Conservation (phyloP, 768 basidiomycete species). For the Phaeotremella fagi region DNA sequence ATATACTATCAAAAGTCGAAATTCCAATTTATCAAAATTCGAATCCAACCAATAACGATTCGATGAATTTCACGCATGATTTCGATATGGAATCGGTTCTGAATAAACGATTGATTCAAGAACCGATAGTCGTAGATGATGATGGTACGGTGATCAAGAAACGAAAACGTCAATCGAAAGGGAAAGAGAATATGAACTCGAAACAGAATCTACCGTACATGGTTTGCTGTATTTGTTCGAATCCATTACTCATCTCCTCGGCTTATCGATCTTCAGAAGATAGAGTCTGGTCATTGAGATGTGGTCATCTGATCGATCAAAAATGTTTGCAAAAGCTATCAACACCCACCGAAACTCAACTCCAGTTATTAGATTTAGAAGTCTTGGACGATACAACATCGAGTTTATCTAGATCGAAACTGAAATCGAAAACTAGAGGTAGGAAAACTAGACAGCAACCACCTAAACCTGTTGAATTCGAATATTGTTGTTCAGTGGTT, state of each 20-base stretch:
- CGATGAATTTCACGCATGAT: slow-evolving; percentile 27
- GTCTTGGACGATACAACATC: slow-evolving; percentile 3
- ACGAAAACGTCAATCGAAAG: neutral
- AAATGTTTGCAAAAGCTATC: slow-evolving; percentile 32
- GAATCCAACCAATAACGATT: too few relatives aligned
- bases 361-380: neutral
- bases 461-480: slow-evolving; percentile 22
- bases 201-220: slow-evolving; percentile 19
- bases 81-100: slow-evolving; percentile 26
- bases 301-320: slow-evolving; percentile 45
- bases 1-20: too few relatives aligned
- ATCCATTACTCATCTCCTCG: slow-evolving; percentile 32
- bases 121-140: slow-evolving; percentile 39
- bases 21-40: too few relatives aligned
- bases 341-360: slow-evolving; percentile 12
- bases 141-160: slow-evolving; percentile 23
- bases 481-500: slow-evolving; percentile 38
- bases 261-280: slow-evolving; percentile 31
- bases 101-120: neutral
- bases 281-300: slow-evolving; percentile 34
- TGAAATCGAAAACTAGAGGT: slow-evolving; percentile 5
- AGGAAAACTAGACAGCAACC: slow-evolving; percentile 1
- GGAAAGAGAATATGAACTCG: too few relatives aligned
- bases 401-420: slow-evolving; percentile 4
- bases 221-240: slow-evolving; percentile 29